Base-by-base conservation (phyloP, 2,329 filamentous ascomycete species). In the Xylaria arbuscula region DNA sequence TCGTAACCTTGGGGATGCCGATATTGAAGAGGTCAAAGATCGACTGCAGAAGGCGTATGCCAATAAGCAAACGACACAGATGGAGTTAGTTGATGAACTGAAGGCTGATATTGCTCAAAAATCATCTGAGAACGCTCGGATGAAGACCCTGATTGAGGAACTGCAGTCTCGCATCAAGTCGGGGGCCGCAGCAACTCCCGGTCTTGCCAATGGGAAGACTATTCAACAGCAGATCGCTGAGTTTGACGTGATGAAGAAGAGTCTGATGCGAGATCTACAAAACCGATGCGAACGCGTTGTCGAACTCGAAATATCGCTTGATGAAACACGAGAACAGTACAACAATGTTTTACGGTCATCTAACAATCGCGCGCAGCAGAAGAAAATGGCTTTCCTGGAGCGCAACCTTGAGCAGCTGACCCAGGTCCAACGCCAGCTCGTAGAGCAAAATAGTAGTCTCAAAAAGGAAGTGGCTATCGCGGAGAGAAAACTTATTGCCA, bases 231-330 rank as follows among this genome's bases (percentile, higher is more conserved):
- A 98, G 83, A 97, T 99, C 81, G 93, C 95, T 67, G 96, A 99
- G 79, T 99, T 99, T 76, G 96, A 99, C 81, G 92, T 93, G 68
- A 99, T 99, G 94, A 99, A 99, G 90, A 99, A 99, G 89, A 97
- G 93, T 73, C 86, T 99, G 74, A 99, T 99, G 96, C 93, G 96
- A 66, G 96, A 99, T 81, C 85, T 99, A 73, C 96, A 99, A 82
- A 98, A 99, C 85, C 92, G 96, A 70, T 99, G 96, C 81, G 96
- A 99, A 84, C 91, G 96, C 73, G 94, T 99, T 40, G 96, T 99
- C 19, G 96, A 99, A 85, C 89, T 99, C 34, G 96, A 99, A 82
- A 99, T 99, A 77, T 97, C 93, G 42, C 88, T 99, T 59, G 96
- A 99, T 78, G 94, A 98, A 85, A 98, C 96, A 0, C 90, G 96